Evolutionary conservation across 805 yeast species (phyloP).

Genomic region (Pichia heedii): DNA sequence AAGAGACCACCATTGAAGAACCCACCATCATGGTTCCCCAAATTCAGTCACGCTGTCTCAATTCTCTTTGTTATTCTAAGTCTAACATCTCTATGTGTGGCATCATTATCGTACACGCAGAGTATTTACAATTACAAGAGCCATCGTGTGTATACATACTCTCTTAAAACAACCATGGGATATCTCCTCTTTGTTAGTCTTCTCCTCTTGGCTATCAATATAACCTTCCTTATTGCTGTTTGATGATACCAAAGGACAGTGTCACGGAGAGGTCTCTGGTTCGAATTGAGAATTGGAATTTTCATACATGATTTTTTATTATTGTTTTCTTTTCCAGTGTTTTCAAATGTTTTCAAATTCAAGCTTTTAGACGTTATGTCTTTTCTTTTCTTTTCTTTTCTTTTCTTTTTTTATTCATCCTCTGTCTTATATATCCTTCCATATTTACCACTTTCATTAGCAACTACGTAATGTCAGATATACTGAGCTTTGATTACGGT

Average conservation of each 20-base stretch:
- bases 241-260: no score
- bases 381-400: no score
- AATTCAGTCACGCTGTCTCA: constrained; percentile 19
- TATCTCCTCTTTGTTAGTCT: constrained; percentile 17
- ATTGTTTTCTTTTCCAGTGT: not conserved
- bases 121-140: constrained; percentile 37
- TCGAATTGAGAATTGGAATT: not conserved
- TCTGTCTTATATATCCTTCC: no score
- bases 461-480: constrained; percentile 4
- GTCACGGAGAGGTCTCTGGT: no score
- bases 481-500: constrained; percentile 2
- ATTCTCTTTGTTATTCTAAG: constrained; percentile 31
- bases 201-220: constrained; percentile 7
- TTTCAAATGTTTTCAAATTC: no score
- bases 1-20: not conserved
- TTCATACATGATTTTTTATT: not conserved
- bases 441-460: not conserved
- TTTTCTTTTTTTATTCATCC: no score
- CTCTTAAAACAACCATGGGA: constrained; percentile 18
- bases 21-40: constrained; percentile 5
- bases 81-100: constrained; percentile 29
- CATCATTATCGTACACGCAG: constrained; percentile 34
- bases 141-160: constrained; percentile 32
- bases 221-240: constrained; percentile 5
- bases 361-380: no score